phyloP scores from a whole-genome alignment of 2,329 filamentous ascomycete species.

The Allantophomopsis lycopodina region DNA sequence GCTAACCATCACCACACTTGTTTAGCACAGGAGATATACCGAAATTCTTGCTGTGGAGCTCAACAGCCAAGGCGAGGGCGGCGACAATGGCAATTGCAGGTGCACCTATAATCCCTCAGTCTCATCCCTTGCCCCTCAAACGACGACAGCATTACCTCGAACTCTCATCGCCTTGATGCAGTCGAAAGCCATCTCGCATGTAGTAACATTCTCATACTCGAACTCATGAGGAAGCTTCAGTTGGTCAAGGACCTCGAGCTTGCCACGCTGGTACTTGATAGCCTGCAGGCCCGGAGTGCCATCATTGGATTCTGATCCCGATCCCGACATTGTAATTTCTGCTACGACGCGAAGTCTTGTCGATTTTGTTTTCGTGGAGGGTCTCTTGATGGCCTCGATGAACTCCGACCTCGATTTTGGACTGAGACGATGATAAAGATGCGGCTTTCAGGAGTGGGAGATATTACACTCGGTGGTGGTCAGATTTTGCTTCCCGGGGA shows the following conservation, averaged over 20 bases:
- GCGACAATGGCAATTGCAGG: conserved; percentile 98
- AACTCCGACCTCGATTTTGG: too few relatives aligned
- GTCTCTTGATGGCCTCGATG: too few relatives aligned
- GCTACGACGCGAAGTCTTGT: too few relatives aligned
- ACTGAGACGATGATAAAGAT: too few relatives aligned
- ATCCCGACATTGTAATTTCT: too few relatives aligned
- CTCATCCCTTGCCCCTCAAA: background rate
- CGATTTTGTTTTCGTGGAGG: too few relatives aligned
- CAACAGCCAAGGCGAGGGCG: conserved; percentile 74
- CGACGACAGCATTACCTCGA: conserved; percentile 30
- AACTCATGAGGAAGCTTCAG: conserved; percentile 70
- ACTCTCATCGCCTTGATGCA: conserved; percentile 71
- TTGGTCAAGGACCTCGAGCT: conserved; percentile 68
- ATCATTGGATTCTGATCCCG: too few relatives aligned
- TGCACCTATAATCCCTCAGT: conserved; percentile 38
- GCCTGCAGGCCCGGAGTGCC: conserved; percentile 43
- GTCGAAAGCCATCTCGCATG: conserved; percentile 64
- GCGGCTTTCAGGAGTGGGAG: too few relatives aligned
- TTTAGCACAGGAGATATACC: conserved; percentile 18
- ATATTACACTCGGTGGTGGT: too few relatives aligned
- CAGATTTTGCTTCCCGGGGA: too few relatives aligned
- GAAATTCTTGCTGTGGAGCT: conserved; percentile 47
- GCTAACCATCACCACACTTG: background rate
- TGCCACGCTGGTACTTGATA: conserved; percentile 61
- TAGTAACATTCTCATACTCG: conserved; percentile 61